Percentiles rank a stretch among this genome's conserved stretches.
phyloP scores from a whole-genome alignment of 768 basidiomycete species.

The Hydnomerulius pinastri region DNA sequence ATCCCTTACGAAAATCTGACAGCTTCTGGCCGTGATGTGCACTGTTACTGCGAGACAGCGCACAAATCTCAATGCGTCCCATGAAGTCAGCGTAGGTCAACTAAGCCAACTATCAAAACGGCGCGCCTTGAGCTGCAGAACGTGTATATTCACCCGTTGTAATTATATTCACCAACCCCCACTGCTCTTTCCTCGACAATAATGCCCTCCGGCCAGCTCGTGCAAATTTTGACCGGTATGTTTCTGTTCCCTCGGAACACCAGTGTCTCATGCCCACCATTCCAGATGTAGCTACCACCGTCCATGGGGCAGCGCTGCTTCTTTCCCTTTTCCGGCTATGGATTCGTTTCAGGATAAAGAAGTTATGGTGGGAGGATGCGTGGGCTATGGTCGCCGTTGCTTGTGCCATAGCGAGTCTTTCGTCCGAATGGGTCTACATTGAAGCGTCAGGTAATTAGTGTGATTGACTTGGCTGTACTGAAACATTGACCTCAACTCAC shows the following conservation, averaged over 20 bases:
- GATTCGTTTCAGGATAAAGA: constrained; percentile 20
- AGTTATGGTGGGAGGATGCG: constrained; percentile 23
- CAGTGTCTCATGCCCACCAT: background rate
- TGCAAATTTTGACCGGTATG: too few species aligned
- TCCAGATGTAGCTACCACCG: constrained; percentile 9
- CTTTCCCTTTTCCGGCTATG: constrained; percentile 17
- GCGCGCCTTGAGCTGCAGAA: too few species aligned
- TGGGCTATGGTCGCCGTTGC: constrained; percentile 18
- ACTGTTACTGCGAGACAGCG: too few species aligned
- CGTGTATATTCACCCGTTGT: too few species aligned
- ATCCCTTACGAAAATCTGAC: too few species aligned
- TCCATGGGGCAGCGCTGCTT: constrained; percentile 8
- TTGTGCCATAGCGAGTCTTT: constrained; percentile 8
- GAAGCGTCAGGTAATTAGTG: constrained; percentile 1
- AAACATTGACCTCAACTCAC: background rate
- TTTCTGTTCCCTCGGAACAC: background rate
- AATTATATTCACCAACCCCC: too few species aligned
- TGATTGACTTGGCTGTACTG: background rate
- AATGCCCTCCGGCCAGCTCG: too few species aligned
- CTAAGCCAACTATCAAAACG: too few species aligned
- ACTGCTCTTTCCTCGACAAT: too few species aligned
- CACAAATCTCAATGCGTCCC: too few species aligned
- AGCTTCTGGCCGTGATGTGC: too few species aligned
- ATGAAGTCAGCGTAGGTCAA: too few species aligned
- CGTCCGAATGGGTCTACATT: constrained; percentile 12